Percentiles rank a stretch among this genome's conserved stretches.
Conservation (phyloP, 148 eudicot species). For the Camellia granthamiana region DNA sequence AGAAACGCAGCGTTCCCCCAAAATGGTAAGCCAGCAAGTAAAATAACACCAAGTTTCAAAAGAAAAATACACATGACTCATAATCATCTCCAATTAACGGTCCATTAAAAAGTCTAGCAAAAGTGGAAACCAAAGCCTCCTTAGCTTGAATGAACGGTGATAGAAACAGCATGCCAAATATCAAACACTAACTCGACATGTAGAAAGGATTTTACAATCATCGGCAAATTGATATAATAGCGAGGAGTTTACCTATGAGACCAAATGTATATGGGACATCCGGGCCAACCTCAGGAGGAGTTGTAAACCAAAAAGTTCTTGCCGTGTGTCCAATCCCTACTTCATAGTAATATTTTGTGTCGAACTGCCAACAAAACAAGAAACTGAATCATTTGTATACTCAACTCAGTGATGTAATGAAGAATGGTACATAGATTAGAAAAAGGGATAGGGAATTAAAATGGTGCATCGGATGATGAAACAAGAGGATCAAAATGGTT, state of each 20-base stretch:
- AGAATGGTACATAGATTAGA: not conserved
- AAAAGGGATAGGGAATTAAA: not conserved
- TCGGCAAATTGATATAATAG: not conserved
- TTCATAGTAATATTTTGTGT: slow-evolving; percentile 61
- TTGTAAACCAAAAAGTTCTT: slow-evolving; percentile 71
- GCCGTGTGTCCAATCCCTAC: slow-evolving; percentile 55
- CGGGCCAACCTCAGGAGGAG: slow-evolving; percentile 76
- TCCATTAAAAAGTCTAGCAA: not conserved
- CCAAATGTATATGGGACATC: slow-evolving; percentile 84
- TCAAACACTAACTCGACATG: not conserved
- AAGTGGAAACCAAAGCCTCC: not conserved
- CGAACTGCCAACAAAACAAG: slow-evolving; percentile 37
- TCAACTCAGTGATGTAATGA: too few species aligned
- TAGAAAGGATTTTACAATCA: not conserved
- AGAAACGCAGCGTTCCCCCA: not conserved
- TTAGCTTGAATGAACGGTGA: not conserved
- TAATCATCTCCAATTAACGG: not conserved
- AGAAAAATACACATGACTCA: not conserved
- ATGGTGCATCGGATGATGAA: not conserved
- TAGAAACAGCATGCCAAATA: too few species aligned
- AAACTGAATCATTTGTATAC: not conserved
- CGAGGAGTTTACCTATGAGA: slow-evolving; percentile 54
- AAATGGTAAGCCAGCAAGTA: not conserved
- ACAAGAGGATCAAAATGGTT: not conserved
- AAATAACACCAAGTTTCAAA: not conserved